Base-by-base conservation (phyloP, 164 flowering plant species). In the Vitis vinifera region DNA sequence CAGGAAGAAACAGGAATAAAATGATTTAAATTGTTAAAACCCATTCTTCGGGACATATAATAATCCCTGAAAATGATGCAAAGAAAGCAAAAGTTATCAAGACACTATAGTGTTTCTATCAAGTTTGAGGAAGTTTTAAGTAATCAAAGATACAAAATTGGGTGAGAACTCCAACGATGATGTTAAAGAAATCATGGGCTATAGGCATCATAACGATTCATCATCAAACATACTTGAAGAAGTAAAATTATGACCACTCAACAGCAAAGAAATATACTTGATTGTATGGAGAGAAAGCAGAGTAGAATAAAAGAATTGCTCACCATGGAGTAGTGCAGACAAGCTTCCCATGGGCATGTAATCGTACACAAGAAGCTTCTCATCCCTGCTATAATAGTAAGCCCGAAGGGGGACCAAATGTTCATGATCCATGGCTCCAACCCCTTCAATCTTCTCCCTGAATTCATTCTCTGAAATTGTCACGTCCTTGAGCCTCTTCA, bases 361-460 rank as follows among this genome's bases (percentile, higher is more conserved):
- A 67, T 93, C 98, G 77, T 85, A 87, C 4, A 93, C 97, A 72
- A 93, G 92, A 62, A 93, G 95, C 84, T 93, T 93, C 83, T 93
- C 98, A 68, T 93, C 98, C 70, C 86, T 82, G 71, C 89, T 89
- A 65, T 79, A 93, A 79, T 91, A 90, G 68, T 88, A 93, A 63
- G 97, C 98, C 47, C 91, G 83, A 3, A 93, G 83, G 44, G 93
- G 94, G 12, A 91, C 91, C 79, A 93, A 82, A 75, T 87, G 90
- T 59, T 79, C 80, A 80, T 93, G 90, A 73, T 86, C 83, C 81
- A 90, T 86, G 0, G 82, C 83, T 12, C 94, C 97, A 4, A 93
- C 89, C 1, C 29, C 79, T 68, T 89, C 92, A 76, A 91, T 93
- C 72, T 87, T 93, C 76, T 90, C 91, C 73, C 73, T 89, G 75